A percentile compares a stretch with the other conserved stretches of the same genome.
phyloP scores from a whole-genome alignment of 176 grass and related monocot genomes.

The Paspalum vaginatum region DNA sequence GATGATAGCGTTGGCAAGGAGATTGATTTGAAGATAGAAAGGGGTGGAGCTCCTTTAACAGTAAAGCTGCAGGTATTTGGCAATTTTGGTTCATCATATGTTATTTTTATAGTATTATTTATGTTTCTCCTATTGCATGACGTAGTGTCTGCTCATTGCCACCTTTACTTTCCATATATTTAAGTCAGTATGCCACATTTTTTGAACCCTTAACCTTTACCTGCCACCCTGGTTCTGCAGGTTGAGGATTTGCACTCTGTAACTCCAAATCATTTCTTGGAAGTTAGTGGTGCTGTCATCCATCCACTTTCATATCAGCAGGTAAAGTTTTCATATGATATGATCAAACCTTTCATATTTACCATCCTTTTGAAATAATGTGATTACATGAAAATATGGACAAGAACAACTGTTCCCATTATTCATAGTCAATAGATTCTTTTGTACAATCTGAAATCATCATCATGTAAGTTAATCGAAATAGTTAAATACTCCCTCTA shows the following conservation, averaged over 20 bases:
- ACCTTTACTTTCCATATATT: background rate
- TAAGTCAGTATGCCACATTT: background rate
- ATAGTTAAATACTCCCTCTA: conserved; percentile 8
- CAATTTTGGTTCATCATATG: conserved; percentile 18
- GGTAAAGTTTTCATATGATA: conserved; percentile 40
- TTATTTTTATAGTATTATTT: conserved; percentile 3
- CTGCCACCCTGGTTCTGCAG: conserved; percentile 50
- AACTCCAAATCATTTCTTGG: conserved; percentile 96
- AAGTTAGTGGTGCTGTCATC: conserved; percentile 94
- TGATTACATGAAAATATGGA: background rate
- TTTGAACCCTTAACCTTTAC: background rate
- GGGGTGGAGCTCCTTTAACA: conserved; percentile 73
- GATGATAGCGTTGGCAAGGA: conserved; percentile 71
- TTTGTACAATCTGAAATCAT: conserved; percentile 16
- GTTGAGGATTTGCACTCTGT: conserved; percentile 98
- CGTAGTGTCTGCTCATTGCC: background rate
- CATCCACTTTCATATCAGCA: conserved; percentile 98
- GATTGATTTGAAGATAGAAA: conserved; percentile 86
- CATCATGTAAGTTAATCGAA: conserved; percentile 8
- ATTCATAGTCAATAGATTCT: background rate
- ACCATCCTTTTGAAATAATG: background rate
- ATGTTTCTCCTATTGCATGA: background rate
- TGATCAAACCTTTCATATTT: background rate
- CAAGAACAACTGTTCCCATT: background rate
- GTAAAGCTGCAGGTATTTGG: conserved; percentile 76